Percentiles rank a stretch among this genome's conserved stretches.
phyloP scores from a whole-genome alignment of 169 alveolate species.

The Perkinsus chesapeaki region DNA sequence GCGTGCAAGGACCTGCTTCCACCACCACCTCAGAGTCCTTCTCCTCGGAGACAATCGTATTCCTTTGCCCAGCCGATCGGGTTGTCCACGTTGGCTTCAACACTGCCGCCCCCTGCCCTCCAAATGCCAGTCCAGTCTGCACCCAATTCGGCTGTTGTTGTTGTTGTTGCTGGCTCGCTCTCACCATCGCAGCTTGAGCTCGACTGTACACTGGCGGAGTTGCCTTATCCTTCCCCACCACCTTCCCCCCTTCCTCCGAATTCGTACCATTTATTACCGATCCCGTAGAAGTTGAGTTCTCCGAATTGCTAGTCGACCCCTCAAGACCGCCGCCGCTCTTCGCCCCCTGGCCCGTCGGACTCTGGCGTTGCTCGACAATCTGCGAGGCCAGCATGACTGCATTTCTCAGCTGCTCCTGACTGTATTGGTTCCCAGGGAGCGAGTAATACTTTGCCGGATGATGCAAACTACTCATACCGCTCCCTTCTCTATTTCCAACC shows the following conservation, averaged over 20 bases:
- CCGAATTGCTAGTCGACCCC: not conserved
- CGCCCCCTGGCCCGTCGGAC: not conserved
- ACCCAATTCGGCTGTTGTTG: not conserved
- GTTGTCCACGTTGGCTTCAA: not conserved
- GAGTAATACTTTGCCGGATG: not conserved
- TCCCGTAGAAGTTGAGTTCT: not conserved
- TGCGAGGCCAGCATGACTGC: not conserved
- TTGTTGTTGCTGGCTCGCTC: not conserved
- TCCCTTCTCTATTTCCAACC: too few relatives aligned
- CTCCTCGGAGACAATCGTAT: not conserved
- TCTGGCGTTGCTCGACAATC: not conserved
- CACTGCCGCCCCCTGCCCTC: not conserved
- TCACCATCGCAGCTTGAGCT: not conserved
- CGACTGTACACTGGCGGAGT: not conserved
- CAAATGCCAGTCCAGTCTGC: not conserved
- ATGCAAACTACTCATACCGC: too few relatives aligned
- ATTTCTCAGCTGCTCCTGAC: not conserved
- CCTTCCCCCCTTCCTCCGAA: not conserved
- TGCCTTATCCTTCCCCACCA: not conserved
- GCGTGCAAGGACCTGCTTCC: not conserved
- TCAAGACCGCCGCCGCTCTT: not conserved
- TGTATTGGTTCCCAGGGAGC: not conserved
- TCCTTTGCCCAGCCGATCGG: not conserved
- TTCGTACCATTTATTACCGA: not conserved
- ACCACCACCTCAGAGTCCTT: not conserved